Evolutionary conservation across 192 early-diverging fungal species (phyloP).

Genomic region (Coemansia sp.): DNA sequence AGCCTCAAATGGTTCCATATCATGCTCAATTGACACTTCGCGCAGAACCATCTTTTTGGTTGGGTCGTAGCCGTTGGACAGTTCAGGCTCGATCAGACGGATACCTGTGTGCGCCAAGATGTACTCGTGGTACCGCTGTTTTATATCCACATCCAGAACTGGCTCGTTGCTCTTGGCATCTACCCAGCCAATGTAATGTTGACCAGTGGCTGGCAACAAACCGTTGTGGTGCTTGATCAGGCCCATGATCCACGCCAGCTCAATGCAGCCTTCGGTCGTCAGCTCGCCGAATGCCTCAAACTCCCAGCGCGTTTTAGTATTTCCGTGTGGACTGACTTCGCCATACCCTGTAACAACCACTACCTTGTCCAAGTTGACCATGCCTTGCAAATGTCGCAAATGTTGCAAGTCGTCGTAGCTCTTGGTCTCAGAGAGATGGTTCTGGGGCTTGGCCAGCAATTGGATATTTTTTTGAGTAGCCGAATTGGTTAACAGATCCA

Average conservation of each 20-base stretch:
- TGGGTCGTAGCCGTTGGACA: slow-evolving; percentile 86
- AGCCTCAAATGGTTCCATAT: slow-evolving; percentile 85
- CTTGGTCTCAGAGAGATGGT: slow-evolving; percentile 75
- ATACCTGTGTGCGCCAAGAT: slow-evolving; percentile 74
- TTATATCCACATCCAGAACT: slow-evolving; percentile 82
- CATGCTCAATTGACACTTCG: slow-evolving; percentile 85
- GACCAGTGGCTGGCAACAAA: slow-evolving; percentile 11
- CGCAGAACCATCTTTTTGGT: slow-evolving; percentile 80
- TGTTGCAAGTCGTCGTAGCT: slow-evolving; percentile 66
- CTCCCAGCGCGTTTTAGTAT: slow-evolving; percentile 92
- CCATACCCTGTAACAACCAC: slow-evolving; percentile 91
- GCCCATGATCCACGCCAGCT: slow-evolving; percentile 98
- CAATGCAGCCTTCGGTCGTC: slow-evolving; percentile 70
- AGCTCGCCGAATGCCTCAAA: slow-evolving; percentile 81
- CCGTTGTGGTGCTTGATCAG: slow-evolving; percentile 84
- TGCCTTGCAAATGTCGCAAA: slow-evolving; percentile 63
- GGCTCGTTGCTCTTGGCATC: slow-evolving; percentile 84
- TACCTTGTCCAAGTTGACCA: slow-evolving; percentile 89
- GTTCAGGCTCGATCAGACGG: slow-evolving; percentile 78
- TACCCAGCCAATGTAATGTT: slow-evolving; percentile 72
- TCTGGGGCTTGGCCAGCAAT: slow-evolving; percentile 83
- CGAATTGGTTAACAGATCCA: not conserved
- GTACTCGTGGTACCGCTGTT: slow-evolving; percentile 84
- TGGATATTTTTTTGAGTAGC: slow-evolving; percentile 13
- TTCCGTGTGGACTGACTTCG: slow-evolving; percentile 92